Conservation (phyloP, 306 rosid species). For the Canavalia gladiata region DNA sequence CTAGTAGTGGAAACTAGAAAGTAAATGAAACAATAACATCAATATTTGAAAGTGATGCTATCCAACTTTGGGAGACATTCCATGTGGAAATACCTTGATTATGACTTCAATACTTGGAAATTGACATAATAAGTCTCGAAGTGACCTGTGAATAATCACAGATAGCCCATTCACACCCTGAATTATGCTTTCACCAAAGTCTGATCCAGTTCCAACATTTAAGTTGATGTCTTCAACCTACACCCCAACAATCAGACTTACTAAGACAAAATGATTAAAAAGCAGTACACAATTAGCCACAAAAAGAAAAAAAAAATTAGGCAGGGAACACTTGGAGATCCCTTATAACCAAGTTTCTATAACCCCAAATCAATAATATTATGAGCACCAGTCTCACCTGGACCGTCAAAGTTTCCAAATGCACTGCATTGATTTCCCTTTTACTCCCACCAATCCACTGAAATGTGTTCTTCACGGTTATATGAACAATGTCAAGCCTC, state of each 20-base stretch:
- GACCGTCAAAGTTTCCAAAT: slow-evolving; percentile 78
- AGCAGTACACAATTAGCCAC: neutral
- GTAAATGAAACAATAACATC: slow-evolving; percentile 23
- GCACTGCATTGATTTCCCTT: slow-evolving; percentile 85
- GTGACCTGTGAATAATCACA: slow-evolving; percentile 83
- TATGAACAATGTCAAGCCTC: slow-evolving; percentile 97
- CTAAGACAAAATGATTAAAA: neutral
- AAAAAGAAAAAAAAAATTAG: neutral
- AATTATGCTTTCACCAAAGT: slow-evolving; percentile 90
- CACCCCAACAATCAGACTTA: slow-evolving; percentile 43
- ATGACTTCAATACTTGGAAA: slow-evolving; percentile 76
- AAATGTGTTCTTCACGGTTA: slow-evolving; percentile 84
- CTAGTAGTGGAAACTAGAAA: neutral
- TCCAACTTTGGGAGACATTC: slow-evolving; percentile 24
- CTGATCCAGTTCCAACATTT: slow-evolving; percentile 86
- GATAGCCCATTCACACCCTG: slow-evolving; percentile 93
- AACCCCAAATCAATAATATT: slow-evolving; percentile 26
- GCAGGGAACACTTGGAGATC: slow-evolving; percentile 31
- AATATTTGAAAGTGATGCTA: slow-evolving; percentile 25
- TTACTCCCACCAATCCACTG: slow-evolving; percentile 89
- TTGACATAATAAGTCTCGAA: slow-evolving; percentile 79
- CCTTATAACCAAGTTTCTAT: slow-evolving; percentile 35
- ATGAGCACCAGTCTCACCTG: slow-evolving; percentile 68
- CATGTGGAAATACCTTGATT: slow-evolving; percentile 67
- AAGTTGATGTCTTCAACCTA: slow-evolving; percentile 93